Evolutionary conservation across 1,284 basidiomycete species (phyloP).

Genomic region (Prillingera fragicola): DNA sequence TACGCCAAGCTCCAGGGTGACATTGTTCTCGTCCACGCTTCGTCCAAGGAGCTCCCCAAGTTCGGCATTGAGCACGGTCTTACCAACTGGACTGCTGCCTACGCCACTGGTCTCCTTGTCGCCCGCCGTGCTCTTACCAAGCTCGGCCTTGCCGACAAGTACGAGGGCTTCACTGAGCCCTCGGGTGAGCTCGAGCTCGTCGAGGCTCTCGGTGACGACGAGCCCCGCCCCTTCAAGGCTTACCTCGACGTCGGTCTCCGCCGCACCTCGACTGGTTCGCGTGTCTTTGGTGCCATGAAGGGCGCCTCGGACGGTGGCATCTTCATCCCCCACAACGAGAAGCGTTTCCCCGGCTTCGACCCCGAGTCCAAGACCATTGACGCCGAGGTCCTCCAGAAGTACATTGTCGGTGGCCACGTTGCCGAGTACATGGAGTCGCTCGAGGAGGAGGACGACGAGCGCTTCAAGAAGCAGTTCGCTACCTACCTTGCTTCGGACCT

Average conservation of each 20-base stretch:
- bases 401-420: conserved; percentile 97
- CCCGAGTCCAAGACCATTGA: conserved; percentile 90
- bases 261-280: conserved; percentile 95
- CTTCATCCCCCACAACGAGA: conserved; percentile 95
- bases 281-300: conserved; percentile 98
- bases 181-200: conserved; percentile 79
- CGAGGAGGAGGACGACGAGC: conserved; percentile 99
- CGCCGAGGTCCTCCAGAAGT: conserved; percentile 90
- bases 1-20: conserved; percentile 98
- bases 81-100: conserved; percentile 98
- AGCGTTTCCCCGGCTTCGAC: conserved; percentile 98
- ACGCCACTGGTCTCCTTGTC: conserved; percentile 92
- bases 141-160: conserved; percentile 96
- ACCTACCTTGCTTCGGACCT: conserved; percentile 92
- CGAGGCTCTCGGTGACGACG: conserved; percentile 84
- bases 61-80: conserved; percentile 99
- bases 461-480: conserved; percentile 98
- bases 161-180: conserved; percentile 90
- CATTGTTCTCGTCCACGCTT: conserved; percentile 81
- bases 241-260: conserved; percentile 98
- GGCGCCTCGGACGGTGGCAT: conserved; percentile 98
- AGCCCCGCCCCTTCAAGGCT: conserved; percentile 95
- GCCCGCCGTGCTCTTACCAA: conserved; percentile 94
- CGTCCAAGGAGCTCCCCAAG: conserved; percentile 84
- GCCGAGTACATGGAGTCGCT: conserved; percentile 99